phyloP scores from a whole-genome alignment of 805 yeast genomes.

The Cyberlindnera maclurae region DNA sequence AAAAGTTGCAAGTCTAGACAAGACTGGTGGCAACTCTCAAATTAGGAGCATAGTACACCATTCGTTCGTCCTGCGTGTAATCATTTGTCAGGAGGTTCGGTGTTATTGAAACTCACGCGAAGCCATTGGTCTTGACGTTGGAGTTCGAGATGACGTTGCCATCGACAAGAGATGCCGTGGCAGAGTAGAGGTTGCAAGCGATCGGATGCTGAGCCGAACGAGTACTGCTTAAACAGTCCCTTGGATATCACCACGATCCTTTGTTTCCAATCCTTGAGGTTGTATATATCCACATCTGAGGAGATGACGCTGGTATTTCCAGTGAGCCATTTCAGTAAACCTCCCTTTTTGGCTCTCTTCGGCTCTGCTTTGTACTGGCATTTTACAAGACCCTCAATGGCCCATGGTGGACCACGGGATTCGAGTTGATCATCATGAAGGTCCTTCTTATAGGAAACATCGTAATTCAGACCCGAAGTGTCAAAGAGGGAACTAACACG shows the following conservation, averaged over 20 bases:
- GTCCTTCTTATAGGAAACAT: slow-evolving; percentile 28
- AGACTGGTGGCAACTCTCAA: slow-evolving; percentile 59
- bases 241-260: slow-evolving; percentile 43
- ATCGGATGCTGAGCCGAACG: slow-evolving; percentile 27
- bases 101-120: slow-evolving; percentile 21
- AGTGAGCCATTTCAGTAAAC: slow-evolving; percentile 17
- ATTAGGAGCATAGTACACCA: slow-evolving; percentile 21
- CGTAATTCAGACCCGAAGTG: slow-evolving; percentile 21
- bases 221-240: slow-evolving; percentile 40
- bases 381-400: slow-evolving; percentile 63
- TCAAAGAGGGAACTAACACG: slow-evolving; percentile 9
- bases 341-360: slow-evolving; percentile 3
- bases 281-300: slow-evolving; percentile 27
- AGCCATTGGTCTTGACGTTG: slow-evolving; percentile 12
- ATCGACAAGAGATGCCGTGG: slow-evolving; percentile 17
- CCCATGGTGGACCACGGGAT: slow-evolving; percentile 69
- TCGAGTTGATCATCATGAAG: slow-evolving; percentile 55
- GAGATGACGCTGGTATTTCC: slow-evolving; percentile 7
- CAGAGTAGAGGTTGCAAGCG: slow-evolving; percentile 22
- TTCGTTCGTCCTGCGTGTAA: slow-evolving; percentile 14
- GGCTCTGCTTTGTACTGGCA: slow-evolving; percentile 9
- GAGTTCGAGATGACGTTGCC: slow-evolving; percentile 20
- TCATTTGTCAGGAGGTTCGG: slow-evolving; percentile 19
- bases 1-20: slow-evolving; percentile 75
- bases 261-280: slow-evolving; percentile 25